phyloP scores from a whole-genome alignment of 352 stramenopile genomes.

The Globisporangium yorkense region DNA sequence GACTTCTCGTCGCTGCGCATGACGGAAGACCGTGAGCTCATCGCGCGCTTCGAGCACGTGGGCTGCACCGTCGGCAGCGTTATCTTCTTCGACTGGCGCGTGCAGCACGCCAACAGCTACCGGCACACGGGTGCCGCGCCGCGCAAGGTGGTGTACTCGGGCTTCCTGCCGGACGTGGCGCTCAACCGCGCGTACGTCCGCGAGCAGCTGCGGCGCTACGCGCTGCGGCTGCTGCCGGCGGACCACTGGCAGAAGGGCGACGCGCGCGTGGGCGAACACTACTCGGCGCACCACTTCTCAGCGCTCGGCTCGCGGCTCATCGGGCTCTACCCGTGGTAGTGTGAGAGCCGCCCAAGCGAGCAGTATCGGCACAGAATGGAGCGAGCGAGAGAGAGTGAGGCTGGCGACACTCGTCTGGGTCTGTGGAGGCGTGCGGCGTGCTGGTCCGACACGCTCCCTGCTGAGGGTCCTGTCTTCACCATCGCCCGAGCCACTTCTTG shows the following conservation, averaged over 20 bases:
- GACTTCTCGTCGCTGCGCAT: constrained; percentile 86
- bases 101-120: constrained; percentile 87
- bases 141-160: constrained; percentile 82
- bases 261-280: constrained; percentile 50
- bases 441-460: no score
- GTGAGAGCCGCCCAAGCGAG: background rate
- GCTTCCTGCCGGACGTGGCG: constrained; percentile 64
- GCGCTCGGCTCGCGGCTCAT: constrained; percentile 59
- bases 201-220: constrained; percentile 74
- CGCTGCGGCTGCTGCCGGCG: constrained; percentile 43
- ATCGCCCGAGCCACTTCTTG: background rate
- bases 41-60: constrained; percentile 67
- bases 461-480: background rate
- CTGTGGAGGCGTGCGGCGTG: no score
- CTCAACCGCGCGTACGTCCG: constrained; percentile 69
- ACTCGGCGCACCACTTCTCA: constrained; percentile 63
- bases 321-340: constrained; percentile 48
- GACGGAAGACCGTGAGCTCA: constrained; percentile 72
- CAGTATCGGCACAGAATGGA: background rate
- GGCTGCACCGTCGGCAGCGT: constrained; percentile 59
- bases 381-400: background rate
- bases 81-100: constrained; percentile 86
- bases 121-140: constrained; percentile 50
- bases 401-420: no score
- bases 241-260: constrained; percentile 79